Evolutionary conservation across 2,329 filamentous ascomycete genomes (phyloP).

Genomic region (Aspergillus pseudotamarii): DNA sequence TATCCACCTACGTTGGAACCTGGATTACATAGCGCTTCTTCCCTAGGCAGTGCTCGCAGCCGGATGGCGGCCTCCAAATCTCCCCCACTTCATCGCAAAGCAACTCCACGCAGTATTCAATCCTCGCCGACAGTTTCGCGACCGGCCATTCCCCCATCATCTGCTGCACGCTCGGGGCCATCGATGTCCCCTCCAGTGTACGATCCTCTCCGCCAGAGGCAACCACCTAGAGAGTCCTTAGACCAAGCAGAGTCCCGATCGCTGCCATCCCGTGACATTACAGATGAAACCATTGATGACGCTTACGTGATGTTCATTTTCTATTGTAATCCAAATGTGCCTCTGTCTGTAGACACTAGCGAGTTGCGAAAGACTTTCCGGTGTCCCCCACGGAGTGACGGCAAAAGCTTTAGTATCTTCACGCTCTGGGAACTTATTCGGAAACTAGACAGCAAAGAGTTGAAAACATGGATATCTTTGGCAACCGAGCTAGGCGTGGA

Average conservation of each 20-base stretch:
- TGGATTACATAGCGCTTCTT: conserved; percentile 41
- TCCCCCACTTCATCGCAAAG: conserved; percentile 41
- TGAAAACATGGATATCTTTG: conserved; percentile 91
- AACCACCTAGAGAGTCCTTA: conserved; percentile 30
- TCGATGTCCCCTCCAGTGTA: conserved; percentile 46
- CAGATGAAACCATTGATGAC: conserved; percentile 72
- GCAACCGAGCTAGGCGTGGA: conserved; percentile 87
- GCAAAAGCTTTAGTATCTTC: conserved; percentile 81
- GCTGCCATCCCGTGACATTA: conserved; percentile 70
- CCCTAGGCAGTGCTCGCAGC: conserved; percentile 38
- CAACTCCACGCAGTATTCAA: conserved; percentile 41
- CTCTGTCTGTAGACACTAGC: conserved; percentile 68
- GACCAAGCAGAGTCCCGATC: conserved; percentile 51
- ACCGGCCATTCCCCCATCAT: conserved; percentile 29
- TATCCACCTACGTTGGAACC: conserved; percentile 39
- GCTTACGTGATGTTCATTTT: conserved; percentile 84
- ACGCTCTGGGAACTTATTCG: conserved; percentile 76
- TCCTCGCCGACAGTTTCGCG: conserved; percentile 40
- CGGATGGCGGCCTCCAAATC: conserved; percentile 36
- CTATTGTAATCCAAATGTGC: conserved; percentile 84
- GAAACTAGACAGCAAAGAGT: conserved; percentile 76
- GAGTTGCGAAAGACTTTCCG: conserved; percentile 76
- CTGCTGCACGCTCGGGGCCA: conserved; percentile 34
- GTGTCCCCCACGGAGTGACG: conserved; percentile 80
- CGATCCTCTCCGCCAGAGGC: conserved; percentile 33